Base-by-base conservation (phyloP, 2,329 filamentous ascomycete species). In the Clonostachys rhizophaga region DNA sequence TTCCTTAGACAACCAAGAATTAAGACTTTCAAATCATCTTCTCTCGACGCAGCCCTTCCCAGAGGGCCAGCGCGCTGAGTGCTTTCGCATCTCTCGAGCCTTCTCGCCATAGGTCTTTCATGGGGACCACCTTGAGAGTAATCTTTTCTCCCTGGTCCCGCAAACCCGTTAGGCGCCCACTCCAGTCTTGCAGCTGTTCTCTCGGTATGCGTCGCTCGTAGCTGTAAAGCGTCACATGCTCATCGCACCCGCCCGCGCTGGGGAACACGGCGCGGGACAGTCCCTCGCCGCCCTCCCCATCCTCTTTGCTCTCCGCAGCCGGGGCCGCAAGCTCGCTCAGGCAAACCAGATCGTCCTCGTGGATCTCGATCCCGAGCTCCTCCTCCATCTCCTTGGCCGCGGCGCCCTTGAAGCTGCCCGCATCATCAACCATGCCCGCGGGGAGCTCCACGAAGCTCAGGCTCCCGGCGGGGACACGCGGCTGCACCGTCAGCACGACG, bases 381-480 rank as follows among this genome's bases (percentile, higher is more conserved):
- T 84, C 81, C 50, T 76, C 51, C 10, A 85, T 80, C 65, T 85
- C 81, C 54, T 69, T 72, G 4, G 81, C 81, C 3, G 81, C 81
- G 0, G 71, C 69, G 20, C 81, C 81, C 12, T 70, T 69, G 55
- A 84, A 84, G 30, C 67, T 73, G 1, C 74, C 76, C 13, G 65
- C 59, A 46, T 72, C 70, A 54, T 81, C 75, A 4, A 83, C 71
- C 78, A 83, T 76, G 7, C 79, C 75, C 0, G 81, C 81, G 0
- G 81, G 81, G 12, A 84, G 54, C 58, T 84, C 76, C 4, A 76
- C 66, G 52, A 82, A 74, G 36, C 71, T 63, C 30, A 84, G 58
- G n/a, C 75, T 76, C 3, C 75, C 78, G 1, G 69, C 76, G 0
- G 81, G 68, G 5, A 82, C 58, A 42, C 81, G 75, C 18, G 81